Evolutionary conservation across 148 eudicot genomes (phyloP).

Genomic region (Cornus suecica): DNA sequence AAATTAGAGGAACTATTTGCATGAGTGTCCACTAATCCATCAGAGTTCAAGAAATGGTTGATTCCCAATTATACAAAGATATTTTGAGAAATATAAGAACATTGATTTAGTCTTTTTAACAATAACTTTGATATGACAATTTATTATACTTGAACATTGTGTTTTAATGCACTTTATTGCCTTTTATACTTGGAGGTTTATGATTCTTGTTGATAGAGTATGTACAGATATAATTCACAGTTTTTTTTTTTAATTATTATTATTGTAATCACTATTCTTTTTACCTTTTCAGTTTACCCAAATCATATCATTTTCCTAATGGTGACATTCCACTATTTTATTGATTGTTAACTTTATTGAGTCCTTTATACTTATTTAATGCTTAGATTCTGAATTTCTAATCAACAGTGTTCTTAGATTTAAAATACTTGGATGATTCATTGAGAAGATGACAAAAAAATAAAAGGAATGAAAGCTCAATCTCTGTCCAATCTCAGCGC

Average conservation of each 20-base stretch:
- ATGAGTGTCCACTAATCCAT: conserved; percentile 16
- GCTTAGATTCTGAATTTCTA: neutral
- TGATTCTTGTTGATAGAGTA: too few species aligned
- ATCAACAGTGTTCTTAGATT: neutral
- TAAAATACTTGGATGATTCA: neutral
- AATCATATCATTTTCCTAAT: neutral
- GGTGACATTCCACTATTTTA: neutral
- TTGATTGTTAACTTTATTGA: neutral
- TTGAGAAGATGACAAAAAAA: conserved; percentile 8
- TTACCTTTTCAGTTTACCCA: too few species aligned
- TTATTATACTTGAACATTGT: too few species aligned
- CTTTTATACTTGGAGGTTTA: too few species aligned
- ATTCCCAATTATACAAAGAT: neutral
- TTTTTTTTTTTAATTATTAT: too few species aligned
- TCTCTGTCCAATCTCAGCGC: too few species aligned
- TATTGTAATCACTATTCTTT: too few species aligned
- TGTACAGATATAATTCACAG: too few species aligned
- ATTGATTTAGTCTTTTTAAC: too few species aligned
- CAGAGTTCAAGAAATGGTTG: neutral
- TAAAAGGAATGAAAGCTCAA: conserved; percentile 2
- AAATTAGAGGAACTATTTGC: conserved; percentile 21
- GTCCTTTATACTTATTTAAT: neutral
- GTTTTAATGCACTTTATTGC: too few species aligned
- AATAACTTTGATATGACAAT: too few species aligned
- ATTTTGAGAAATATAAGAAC: too few species aligned